phyloP scores from a whole-genome alignment of 441 rosid genomes.

The Syzygium syzygioides region DNA sequence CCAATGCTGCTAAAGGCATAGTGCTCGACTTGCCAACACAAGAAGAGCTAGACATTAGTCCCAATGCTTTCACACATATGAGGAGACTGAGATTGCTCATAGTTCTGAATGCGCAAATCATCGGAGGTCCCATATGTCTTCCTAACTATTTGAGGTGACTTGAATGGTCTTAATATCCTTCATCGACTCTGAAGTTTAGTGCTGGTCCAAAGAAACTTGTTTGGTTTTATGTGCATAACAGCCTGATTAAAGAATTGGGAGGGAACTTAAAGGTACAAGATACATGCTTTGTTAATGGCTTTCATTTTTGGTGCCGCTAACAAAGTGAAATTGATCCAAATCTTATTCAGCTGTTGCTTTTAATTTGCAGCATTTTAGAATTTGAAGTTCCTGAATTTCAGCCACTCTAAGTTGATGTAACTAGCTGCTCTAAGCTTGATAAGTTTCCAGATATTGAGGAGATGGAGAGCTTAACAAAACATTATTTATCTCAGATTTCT shows the following conservation, averaged over 20 bases:
- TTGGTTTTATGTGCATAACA: accelerated
- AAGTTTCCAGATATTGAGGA: not conserved
- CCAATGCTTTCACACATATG: accelerated
- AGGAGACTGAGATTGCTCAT: not conserved
- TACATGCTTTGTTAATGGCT: accelerated
- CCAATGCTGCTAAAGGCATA: not conserved
- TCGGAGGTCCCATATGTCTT: not conserved
- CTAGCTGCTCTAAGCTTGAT: not conserved
- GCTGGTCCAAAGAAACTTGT: not conserved
- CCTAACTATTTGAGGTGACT: not conserved
- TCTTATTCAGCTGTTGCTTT: too few species aligned
- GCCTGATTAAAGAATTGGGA: accelerated
- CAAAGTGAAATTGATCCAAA: not conserved
- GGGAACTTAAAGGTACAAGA: not conserved
- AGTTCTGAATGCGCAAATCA: accelerated
- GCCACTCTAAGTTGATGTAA: not conserved
- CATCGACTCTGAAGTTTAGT: not conserved
- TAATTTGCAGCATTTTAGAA: too few species aligned
- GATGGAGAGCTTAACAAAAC: not conserved
- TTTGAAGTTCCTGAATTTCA: too few species aligned
- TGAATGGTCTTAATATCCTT: not conserved
- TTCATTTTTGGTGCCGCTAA: accelerated
- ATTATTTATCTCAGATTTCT: not conserved
- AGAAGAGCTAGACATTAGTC: accelerated
- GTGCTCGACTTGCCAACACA: accelerated